Base-by-base conservation (phyloP, 495 filamentous ascomycete species). In the Lasiosphaeriaceae sp. region DNA sequence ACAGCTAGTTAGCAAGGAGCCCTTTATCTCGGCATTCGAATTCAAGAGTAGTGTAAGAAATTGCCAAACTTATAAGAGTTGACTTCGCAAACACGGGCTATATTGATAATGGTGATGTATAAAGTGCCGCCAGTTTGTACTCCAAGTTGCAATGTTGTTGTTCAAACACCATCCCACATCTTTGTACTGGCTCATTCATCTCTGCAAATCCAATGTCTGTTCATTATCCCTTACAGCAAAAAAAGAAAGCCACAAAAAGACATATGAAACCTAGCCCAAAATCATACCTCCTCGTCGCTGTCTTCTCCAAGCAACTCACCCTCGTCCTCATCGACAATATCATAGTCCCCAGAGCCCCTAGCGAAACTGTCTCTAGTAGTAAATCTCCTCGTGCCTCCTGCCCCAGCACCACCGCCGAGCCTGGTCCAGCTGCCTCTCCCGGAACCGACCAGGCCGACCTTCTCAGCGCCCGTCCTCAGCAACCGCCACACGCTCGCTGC, bases 271-370 rank as follows among this genome's bases (percentile, higher is more conserved):
- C 26, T 9, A 16, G 5, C 39, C 12, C n/a, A n/a, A 12, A 17
- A 43, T 43, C 39, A 43, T 43, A 85, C 82, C 57, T 96, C 92
- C 66, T 97, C 94, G 47, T 96, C 94, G 57, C 94, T 95, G 50
- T 96, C 94, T 57, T 90, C 89, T 1, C 93, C 93, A 22, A 97
- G 76, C 65, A 97, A 72, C 73, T 96, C 91, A 55, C 93, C 93
- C 72, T 96, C 94, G 69, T 98, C 94, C 56, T 90, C 86, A 67
- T 92, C 90, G 44, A 96, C 90, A 68, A 88, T 79, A 14, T 84
- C 82, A 71, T 97, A 98, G 66, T 96, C 90, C 7, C 89, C 85
- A 50, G 89, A 79, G 9, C 89, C 87, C 51, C 90, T 85, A 21
- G 89, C 87, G 72, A 97, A 97, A 22, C 86, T 89, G 55, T 86